These are phyloP conservation scores for Saturnispora zaruensis DNA, from an alignment of 805 yeast species.

Conservation along the genomic window DNA sequence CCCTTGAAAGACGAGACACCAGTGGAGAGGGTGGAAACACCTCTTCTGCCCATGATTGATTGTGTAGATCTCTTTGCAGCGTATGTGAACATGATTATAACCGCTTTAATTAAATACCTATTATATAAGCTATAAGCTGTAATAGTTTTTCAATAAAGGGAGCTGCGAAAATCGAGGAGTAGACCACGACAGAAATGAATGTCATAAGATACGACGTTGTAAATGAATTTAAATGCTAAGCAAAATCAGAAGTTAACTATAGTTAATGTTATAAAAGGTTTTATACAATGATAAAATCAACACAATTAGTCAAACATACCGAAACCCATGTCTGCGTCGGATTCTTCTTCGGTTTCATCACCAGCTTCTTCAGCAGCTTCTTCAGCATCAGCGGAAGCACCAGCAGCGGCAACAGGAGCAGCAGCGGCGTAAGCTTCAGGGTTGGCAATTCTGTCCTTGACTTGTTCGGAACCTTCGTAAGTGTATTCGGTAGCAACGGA, in stretches of 20 bases:
- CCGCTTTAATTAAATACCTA: neutral
- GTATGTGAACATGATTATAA: constrained; percentile 16
- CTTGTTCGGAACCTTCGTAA: constrained; percentile 97
- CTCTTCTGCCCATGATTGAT: constrained; percentile 6
- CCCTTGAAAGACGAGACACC: constrained; percentile 26
- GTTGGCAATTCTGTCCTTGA: constrained; percentile 99
- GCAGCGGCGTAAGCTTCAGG: constrained; percentile 99
- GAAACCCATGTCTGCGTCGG: constrained; percentile 79
- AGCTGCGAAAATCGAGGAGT: neutral
- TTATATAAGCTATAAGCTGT: neutral
- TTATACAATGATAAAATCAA: neutral
- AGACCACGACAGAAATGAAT: neutral
- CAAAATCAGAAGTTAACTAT: neutral
- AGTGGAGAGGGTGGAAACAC: constrained; percentile 10
- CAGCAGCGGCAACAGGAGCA: constrained; percentile 94
- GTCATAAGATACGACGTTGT: neutral
- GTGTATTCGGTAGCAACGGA: constrained; percentile 98
- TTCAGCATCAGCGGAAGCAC: constrained; percentile 48
- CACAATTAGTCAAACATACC: constrained; percentile 87
- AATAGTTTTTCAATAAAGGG: neutral
- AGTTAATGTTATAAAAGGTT: constrained; percentile 1
- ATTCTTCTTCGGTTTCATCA: constrained; percentile 36
- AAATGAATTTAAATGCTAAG: neutral
- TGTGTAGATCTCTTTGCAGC: constrained; percentile 12
- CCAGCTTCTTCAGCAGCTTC: constrained; percentile 70